A percentile compares a stretch with the other conserved stretches of the same genome.
Evolutionary conservation across 129 eudicot species (phyloP).

Genomic region (Escallonia herrerae): DNA sequence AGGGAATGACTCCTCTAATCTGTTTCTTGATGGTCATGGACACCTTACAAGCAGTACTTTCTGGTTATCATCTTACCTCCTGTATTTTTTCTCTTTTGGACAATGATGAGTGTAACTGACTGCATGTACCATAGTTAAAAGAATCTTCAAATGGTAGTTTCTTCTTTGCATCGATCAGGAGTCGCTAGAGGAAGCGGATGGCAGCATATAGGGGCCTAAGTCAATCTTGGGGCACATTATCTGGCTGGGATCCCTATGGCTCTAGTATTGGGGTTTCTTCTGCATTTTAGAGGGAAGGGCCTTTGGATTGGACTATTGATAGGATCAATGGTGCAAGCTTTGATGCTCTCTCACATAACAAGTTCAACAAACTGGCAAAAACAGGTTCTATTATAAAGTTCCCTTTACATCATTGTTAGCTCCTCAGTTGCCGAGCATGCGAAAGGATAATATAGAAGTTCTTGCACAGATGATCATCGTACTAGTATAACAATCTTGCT

Average conservation of each 20-base stretch:
- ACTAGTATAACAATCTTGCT: background rate
- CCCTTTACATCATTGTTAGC: too few species aligned
- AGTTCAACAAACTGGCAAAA: conserved; percentile 17
- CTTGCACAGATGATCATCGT: background rate
- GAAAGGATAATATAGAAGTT: background rate
- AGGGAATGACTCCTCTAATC: conserved; percentile 19
- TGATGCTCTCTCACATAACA: conserved; percentile 5
- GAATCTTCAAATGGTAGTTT: background rate
- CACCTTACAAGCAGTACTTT: conserved; percentile 26
- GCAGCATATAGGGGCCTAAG: conserved; percentile 25
- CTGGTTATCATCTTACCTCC: conserved; percentile 15
- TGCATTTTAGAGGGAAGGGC: conserved; percentile 17
- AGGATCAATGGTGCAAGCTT: conserved; percentile 9
- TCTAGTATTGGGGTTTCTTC: conserved; percentile 10
- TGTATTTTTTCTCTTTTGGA: too few species aligned
- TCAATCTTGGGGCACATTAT: conserved; percentile 25
- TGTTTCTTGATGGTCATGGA: conserved; percentile 27
- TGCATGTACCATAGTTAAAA: background rate
- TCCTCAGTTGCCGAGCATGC: background rate
- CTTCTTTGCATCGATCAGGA: conserved; percentile 11
- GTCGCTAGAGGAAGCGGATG: conserved; percentile 24
- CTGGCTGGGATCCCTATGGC: conserved; percentile 19
- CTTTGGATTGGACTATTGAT: conserved; percentile 16
- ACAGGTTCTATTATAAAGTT: conserved; percentile 9
- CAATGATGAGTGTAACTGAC: background rate